These are phyloP conservation scores for Solanum chacoense DNA, from an alignment of 305 asterid genomes.

Conservation along the genomic window DNA sequence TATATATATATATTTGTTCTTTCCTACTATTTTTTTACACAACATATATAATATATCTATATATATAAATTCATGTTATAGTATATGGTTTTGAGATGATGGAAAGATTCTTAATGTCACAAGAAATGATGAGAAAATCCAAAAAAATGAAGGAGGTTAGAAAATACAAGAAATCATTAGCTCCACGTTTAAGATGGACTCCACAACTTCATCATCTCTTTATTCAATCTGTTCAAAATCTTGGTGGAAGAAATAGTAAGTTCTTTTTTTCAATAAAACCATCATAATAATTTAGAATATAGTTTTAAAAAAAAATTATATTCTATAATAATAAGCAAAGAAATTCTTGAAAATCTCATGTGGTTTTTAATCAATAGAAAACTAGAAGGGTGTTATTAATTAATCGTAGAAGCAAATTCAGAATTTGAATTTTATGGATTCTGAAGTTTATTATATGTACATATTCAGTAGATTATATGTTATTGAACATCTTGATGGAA, in stretches of 20 bases:
- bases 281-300: not conserved
- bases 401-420: not conserved
- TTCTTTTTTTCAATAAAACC: not conserved
- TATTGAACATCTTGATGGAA: not conserved
- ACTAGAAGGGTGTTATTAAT: not conserved
- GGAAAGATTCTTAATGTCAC: not conserved
- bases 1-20: not conserved
- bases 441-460: not conserved
- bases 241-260: slow-evolving; percentile 60
- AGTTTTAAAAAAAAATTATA: not conserved
- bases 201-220: slow-evolving; percentile 48
- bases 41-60: not conserved
- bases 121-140: not conserved
- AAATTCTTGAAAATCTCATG: not conserved
- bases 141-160: slow-evolving; percentile 14
- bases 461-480: not conserved
- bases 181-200: slow-evolving; percentile 67
- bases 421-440: not conserved
- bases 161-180: slow-evolving; percentile 32
- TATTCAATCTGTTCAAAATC: slow-evolving; percentile 32
- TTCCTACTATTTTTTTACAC: not conserved
- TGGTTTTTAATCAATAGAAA: not conserved
- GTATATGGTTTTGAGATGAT: not conserved
- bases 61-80: not conserved
- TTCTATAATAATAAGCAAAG: not conserved